Percentiles rank a stretch among this genome's conserved stretches.
Evolutionary conservation across 176 grass and related monocot species (phyloP).

Genomic region (Oryza glaberrima): DNA sequence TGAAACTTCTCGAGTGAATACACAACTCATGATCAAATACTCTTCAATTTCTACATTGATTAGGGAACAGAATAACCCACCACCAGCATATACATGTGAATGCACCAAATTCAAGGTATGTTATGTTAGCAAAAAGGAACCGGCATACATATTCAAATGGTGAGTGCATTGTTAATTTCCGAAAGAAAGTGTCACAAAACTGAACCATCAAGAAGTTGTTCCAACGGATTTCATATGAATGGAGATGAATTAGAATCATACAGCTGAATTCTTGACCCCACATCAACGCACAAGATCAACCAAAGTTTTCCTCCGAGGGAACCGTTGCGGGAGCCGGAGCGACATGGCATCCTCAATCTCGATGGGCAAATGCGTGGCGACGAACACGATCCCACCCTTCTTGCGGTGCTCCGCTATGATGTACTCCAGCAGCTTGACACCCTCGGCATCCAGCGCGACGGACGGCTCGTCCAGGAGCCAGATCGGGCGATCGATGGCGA

Average conservation of each 20-base stretch:
- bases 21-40: conserved; percentile 5
- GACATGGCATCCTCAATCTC: conserved; percentile 87
- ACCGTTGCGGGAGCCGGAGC: conserved; percentile 81
- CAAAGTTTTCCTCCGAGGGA: conserved; percentile 79
- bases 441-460: conserved; percentile 80
- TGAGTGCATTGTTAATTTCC: conserved; percentile 22
- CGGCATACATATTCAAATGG: conserved; percentile 29
- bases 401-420: conserved; percentile 89
- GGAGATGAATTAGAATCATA: conserved; percentile 41
- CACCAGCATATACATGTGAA: conserved; percentile 24
- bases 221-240: conserved; percentile 22
- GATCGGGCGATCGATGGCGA: conserved; percentile 85
- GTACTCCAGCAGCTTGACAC: conserved; percentile 70
- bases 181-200: conserved; percentile 35
- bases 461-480: conserved; percentile 98
- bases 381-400: conserved; percentile 91
- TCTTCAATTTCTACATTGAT: conserved; percentile 1
- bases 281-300: conserved; percentile 85
- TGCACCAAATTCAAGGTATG: conserved; percentile 16
- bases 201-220: conserved; percentile 33
- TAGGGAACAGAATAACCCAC: conserved; percentile 25
- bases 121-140: conserved; percentile 6
- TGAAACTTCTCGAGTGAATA: conserved; percentile 31
- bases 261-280: conserved; percentile 32
- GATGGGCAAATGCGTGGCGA: conserved; percentile 83